phyloP scores from a whole-genome alignment of 345 rosid species.

The Lagerstroemia speciosa region DNA sequence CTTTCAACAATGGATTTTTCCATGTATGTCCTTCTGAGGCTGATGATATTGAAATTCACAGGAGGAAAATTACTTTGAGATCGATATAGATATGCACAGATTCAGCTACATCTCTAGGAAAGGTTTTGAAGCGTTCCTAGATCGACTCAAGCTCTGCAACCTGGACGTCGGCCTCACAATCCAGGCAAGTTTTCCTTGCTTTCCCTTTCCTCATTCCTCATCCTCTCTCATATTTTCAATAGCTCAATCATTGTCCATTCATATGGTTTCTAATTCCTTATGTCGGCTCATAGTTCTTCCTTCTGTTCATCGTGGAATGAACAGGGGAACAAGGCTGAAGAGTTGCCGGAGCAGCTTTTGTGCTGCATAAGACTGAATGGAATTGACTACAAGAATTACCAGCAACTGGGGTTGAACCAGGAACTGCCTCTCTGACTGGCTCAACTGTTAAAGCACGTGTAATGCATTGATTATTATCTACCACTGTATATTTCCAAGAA shows the following conservation, averaged over 20 bases:
- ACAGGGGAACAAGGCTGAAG: slow-evolving; percentile 88
- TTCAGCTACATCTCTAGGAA: slow-evolving; percentile 85
- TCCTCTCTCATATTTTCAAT: not conserved
- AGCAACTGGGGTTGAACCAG: slow-evolving; percentile 45
- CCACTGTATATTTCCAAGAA: not conserved
- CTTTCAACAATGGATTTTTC: not conserved
- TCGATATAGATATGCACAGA: slow-evolving; percentile 94
- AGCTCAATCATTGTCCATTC: not conserved
- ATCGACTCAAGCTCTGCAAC: slow-evolving; percentile 61
- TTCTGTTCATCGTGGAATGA: not conserved
- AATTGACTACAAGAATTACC: slow-evolving; percentile 65
- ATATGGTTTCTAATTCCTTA: not conserved
- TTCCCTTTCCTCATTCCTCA: not conserved
- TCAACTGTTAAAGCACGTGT: not conserved
- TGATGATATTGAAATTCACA: slow-evolving; percentile 14
- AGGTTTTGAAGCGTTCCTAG: slow-evolving; percentile 79
- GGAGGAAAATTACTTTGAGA: slow-evolving; percentile 89
- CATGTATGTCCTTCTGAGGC: not conserved
- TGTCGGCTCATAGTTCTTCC: not conserved
- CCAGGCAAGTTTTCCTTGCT: slow-evolving; percentile 39
- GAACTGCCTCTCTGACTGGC: slow-evolving; percentile 12
- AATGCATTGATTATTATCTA: not conserved
- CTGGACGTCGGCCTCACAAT: slow-evolving; percentile 92
- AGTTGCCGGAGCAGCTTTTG: slow-evolving; percentile 83
- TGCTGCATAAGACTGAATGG: slow-evolving; percentile 74